These are phyloP conservation scores for Backusella sp. DNA, from an alignment of 192 early-diverging fungal genomes.

Conservation along the genomic window DNA sequence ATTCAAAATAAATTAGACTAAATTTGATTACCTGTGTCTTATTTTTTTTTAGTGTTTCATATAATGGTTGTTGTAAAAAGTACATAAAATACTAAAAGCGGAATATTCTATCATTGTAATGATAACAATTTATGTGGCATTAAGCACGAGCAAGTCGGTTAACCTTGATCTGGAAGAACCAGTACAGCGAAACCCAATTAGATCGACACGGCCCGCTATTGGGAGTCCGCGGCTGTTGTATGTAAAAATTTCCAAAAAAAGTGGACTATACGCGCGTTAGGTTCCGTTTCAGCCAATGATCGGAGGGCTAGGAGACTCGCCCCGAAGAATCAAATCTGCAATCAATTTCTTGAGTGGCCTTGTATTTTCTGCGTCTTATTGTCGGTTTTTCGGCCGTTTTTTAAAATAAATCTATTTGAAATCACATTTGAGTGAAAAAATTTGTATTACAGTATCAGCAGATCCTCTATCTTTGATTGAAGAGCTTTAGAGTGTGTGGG, in stretches of 20 bases:
- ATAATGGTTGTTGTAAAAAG: not conserved
- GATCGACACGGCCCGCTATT: conserved; percentile 2
- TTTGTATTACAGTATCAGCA: not conserved
- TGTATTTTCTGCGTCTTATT: not conserved
- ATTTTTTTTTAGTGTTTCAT: not conserved
- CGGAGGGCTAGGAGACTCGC: not conserved
- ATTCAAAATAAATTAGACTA: not conserved
- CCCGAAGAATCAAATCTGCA: not conserved
- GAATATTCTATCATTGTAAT: not conserved
- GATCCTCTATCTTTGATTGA: not conserved
- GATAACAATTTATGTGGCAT: not conserved
- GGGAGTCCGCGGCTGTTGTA: not conserved
- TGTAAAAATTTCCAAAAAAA: not conserved
- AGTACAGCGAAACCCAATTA: not conserved
- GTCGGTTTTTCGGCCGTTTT: conserved; percentile 1
- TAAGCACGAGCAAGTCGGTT: not conserved
- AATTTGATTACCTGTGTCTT: not conserved
- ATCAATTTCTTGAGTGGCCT: not conserved
- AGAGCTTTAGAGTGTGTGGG: not conserved
- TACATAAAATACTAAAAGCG: not conserved
- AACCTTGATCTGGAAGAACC: conserved; percentile 1
- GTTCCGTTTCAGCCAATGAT: not conserved
- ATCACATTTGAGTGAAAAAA: not conserved
- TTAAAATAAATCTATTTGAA: not conserved
- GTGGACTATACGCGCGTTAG: not conserved